Percentiles rank a stretch among this genome's conserved stretches.
These are phyloP conservation scores for Phytopythium oedochilum DNA, from an alignment of 352 stramenopile species.

Conservation along the genomic window DNA sequence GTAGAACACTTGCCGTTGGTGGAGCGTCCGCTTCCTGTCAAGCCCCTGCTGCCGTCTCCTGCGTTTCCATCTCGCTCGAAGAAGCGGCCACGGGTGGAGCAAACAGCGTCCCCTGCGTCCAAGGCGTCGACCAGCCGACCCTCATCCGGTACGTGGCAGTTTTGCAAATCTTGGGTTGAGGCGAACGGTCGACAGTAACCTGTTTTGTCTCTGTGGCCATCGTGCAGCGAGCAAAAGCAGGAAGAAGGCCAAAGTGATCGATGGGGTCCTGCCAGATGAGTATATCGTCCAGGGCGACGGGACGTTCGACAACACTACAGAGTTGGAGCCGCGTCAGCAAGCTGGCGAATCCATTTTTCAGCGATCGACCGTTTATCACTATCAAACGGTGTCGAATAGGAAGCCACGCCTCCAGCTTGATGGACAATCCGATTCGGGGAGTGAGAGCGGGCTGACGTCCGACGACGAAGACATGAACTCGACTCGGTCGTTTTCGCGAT, in stretches of 20 bases:
- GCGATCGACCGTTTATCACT: constrained; percentile 22
- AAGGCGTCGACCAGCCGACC: constrained; percentile 14
- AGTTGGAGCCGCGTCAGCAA: not conserved
- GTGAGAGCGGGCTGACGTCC: constrained; percentile 40
- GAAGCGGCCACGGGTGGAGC: constrained; percentile 60
- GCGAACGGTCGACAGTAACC: not conserved
- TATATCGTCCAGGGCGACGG: constrained; percentile 45
- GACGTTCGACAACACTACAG: constrained; percentile 19
- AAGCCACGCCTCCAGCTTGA: constrained; percentile 36
- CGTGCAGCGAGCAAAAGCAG: constrained; percentile 3
- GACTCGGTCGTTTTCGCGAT: constrained; percentile 23
- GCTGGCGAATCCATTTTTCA: constrained; percentile 32
- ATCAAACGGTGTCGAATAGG: constrained; percentile 11
- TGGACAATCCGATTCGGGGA: constrained; percentile 55
- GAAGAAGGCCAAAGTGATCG: constrained; percentile 20
- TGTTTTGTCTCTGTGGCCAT: not conserved
- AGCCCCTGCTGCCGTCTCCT: constrained; percentile 61
- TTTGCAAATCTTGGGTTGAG: not conserved
- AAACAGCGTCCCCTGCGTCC: constrained; percentile 18
- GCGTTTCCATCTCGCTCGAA: constrained; percentile 71
- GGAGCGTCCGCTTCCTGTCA: constrained; percentile 62
- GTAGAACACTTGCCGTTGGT: constrained; percentile 61
- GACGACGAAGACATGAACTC: constrained; percentile 48
- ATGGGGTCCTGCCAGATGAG: constrained; percentile 7
- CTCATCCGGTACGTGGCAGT: not conserved